Evolutionary conservation across 2,329 filamentous ascomycete genomes (phyloP), one percentile per base, ranked within the genome.

Genomic region (Chrysoporthe puriensis): DNA sequence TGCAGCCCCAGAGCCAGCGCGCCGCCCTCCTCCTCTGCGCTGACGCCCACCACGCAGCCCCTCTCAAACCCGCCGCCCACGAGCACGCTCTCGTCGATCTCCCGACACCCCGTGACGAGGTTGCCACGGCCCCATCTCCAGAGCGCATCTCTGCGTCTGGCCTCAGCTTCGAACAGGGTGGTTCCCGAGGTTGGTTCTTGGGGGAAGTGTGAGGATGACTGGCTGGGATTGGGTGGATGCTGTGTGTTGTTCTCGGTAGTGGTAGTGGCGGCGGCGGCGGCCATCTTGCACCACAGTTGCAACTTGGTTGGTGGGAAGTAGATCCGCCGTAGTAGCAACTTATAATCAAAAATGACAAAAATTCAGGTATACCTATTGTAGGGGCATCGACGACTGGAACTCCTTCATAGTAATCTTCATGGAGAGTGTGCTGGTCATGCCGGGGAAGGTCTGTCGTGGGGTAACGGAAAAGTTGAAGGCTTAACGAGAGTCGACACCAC

Each of bases 11-110:
- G 84, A 74, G 80, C 69, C 36, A 85, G 68, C 0, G 82, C 84
- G 67, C 85, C 74, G n/a, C 78, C 79, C 52, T 82, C 82, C 26
- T 83, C 82, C 74, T 86, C 85, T 0, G 83, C 77, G 66, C 85
- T 88, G 65, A 88, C 64, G 0, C 86, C 86, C 1, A 86, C 82
- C 0, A 88, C 80, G 26, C 76, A 77, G 0, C 85, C 86, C n/a
- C 82, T 75, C 74, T 84, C 81, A 13, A 87, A 76, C 0, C 84
- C 85, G 2, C 77, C 78, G 43, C 52, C 34, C 21, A 64, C 32
- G 6, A 81, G 66, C 5, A 88, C 75, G 6, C 84, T 78, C 42
- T 82, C 73, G 2, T 88, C 86, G 44, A 88, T 71, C 69, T 83
- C 84, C 2, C 61, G 54, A 63, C 84, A 86, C 14, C 85, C 86